A percentile compares a stretch with the other conserved stretches of the same genome.
Conservation (phyloP, 768 basidiomycete species). For the Hirschioporus abietinus region DNA sequence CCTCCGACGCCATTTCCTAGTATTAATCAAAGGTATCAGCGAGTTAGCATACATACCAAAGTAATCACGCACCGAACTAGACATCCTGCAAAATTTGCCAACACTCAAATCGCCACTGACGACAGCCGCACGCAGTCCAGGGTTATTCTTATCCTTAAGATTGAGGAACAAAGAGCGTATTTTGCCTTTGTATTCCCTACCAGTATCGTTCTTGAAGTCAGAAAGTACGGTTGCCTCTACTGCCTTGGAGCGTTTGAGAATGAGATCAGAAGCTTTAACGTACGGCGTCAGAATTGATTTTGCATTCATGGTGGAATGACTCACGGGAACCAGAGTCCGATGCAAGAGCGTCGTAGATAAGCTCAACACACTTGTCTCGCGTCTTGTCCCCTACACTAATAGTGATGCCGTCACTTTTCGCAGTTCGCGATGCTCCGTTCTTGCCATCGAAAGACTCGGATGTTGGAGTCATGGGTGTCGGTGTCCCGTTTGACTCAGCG, state of each 20-base stretch:
- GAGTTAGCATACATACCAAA: neutral
- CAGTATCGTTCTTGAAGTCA: conserved; percentile 39
- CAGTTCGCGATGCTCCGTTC: conserved; percentile 40
- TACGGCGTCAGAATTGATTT: conserved; percentile 10
- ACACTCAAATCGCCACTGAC: conserved; percentile 75
- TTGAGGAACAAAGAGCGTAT: conserved; percentile 89
- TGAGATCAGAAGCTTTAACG: conserved; percentile 56
- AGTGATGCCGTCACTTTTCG: conserved; percentile 69
- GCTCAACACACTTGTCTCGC: conserved; percentile 81
- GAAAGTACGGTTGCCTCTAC: conserved; percentile 64
- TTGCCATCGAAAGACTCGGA: conserved; percentile 29
- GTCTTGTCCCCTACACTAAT: conserved; percentile 61
- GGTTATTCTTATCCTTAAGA: conserved; percentile 94
- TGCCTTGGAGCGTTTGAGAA: conserved; percentile 58
- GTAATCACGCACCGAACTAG: conserved; percentile 55
- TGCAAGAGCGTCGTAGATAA: conserved; percentile 89
- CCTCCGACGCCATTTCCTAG: conserved; percentile 95
- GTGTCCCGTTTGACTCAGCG: conserved; percentile 5
- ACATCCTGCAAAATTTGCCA: conserved; percentile 72
- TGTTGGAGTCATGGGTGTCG: conserved; percentile 22
- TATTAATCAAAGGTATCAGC: neutral
- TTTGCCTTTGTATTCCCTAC: conserved; percentile 59
- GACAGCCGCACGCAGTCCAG: conserved; percentile 75
- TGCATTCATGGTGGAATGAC: conserved; percentile 28
- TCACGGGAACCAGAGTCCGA: conserved; percentile 82